Base-by-base conservation (phyloP, 23 red algal species). In the Gracilariopsis chorda region DNA sequence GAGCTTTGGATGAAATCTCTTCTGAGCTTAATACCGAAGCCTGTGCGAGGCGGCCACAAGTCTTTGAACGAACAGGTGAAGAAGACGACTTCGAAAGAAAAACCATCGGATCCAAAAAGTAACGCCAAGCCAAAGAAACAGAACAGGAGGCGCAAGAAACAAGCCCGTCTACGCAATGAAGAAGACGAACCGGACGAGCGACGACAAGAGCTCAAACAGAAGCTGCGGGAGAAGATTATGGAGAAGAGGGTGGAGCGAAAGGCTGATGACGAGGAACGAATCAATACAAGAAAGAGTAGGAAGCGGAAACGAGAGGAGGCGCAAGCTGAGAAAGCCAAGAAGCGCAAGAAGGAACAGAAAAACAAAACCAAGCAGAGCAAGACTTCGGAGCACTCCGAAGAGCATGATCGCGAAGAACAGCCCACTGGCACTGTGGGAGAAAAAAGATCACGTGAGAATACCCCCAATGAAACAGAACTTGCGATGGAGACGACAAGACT, bases 301-400 rank as follows among this genome's bases (percentile, higher is more conserved):
- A 89, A 89, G 42, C 46, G 85, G 14, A 89, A 89, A 36, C 65
- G 85, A 25, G 85, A 89, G 35, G 72, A 89, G 51, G 40, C 17
- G 28, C 55, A 78, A 17, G 70, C 48, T 3, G 67, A 61, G 7
- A 89, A 89, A 34, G 85, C 48, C 36, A 89, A 63, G 58, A 57
- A 77, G 20, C 25, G 40, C 27, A 89, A 65, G 51, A 78, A 41
- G 13, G 76, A 57, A 80, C 24, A 80, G 24, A 57, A 48, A 10
- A 43, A 80, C 1, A 80, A 59, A 36, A 4, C 48, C 35, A 80
- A 57, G 20, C 20, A 57, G 20, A 43, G 23, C 52, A 53, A 80
- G 36, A 32, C 48, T 25, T 39, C 76, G 3, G 27, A 21, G 4
- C 7, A 28, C 37, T 23, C 14, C 6, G 28, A 35, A 11, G 40